Evolutionary conservation across 148 eudicot species (phyloP).

Genomic region (Cornus suecica): DNA sequence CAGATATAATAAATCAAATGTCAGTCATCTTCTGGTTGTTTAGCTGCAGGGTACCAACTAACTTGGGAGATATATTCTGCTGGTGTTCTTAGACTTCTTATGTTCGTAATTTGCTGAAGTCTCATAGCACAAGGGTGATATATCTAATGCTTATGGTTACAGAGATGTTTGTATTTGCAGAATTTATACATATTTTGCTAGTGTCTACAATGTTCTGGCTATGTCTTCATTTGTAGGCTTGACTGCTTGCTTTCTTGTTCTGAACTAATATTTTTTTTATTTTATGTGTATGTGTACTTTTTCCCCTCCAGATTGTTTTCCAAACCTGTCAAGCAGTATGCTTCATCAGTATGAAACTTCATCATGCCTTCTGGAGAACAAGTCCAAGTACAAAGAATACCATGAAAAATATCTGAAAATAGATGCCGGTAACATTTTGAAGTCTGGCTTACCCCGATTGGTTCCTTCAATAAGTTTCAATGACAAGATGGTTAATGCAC

Average conservation of each 20-base stretch:
- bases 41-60: not conserved
- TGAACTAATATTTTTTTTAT: not conserved
- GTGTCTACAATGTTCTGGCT: not conserved
- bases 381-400: constrained; percentile 48
- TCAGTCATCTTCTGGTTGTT: not conserved
- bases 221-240: not conserved
- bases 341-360: constrained; percentile 51
- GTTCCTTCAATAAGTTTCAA: constrained; percentile 53
- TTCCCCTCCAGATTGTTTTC: constrained; percentile 30
- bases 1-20: not conserved
- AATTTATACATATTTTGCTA: not conserved
- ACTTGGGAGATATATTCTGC: not conserved
- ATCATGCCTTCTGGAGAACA: constrained; percentile 46
- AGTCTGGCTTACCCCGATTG: constrained; percentile 45
- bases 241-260: not conserved
- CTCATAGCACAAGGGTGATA: not conserved
- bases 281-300: constrained; percentile 5
- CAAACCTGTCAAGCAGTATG: constrained; percentile 42
- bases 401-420: constrained; percentile 39
- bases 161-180: not conserved
- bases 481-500: constrained; percentile 34
- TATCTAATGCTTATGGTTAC: not conserved
- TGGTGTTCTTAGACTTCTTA: not conserved
- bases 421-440: constrained; percentile 44
- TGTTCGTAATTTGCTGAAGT: not conserved